These are phyloP conservation scores for Bathelium albidoporum DNA, from an alignment of 495 filamentous ascomycete genomes.

Conservation along the genomic window DNA sequence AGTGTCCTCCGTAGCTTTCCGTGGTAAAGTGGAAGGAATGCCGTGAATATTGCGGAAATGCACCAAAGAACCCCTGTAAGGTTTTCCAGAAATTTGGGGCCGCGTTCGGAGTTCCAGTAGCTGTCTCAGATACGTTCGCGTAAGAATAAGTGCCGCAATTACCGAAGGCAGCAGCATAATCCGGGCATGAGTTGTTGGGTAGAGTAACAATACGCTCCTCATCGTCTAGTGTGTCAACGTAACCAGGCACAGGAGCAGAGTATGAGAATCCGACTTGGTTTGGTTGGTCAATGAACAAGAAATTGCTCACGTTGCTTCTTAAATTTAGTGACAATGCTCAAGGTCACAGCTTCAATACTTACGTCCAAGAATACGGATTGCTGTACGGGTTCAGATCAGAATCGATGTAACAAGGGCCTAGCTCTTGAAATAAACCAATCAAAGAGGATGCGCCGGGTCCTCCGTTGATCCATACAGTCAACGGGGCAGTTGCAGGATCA, in stretches of 20 bases:
- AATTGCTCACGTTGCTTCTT: constrained; percentile 42
- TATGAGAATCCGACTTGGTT: constrained; percentile 51
- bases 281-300: constrained; percentile 54
- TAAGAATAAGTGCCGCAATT: constrained; percentile 49
- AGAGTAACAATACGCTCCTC: constrained; percentile 25
- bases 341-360: constrained; percentile 40
- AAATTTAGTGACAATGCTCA: neutral
- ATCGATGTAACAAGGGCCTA: constrained; percentile 52
- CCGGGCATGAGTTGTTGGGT: constrained; percentile 42
- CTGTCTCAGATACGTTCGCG: constrained; percentile 40
- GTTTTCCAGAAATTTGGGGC: constrained; percentile 51
- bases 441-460: constrained; percentile 50
- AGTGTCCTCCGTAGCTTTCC: constrained; percentile 57
- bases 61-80: constrained; percentile 54
- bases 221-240: constrained; percentile 20
- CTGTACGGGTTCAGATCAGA: constrained; percentile 39
- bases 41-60: constrained; percentile 49
- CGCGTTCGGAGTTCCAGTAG: constrained; percentile 43
- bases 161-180: constrained; percentile 35
- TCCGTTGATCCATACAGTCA: constrained; percentile 56
- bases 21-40: constrained; percentile 49
- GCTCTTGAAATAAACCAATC: constrained; percentile 53
- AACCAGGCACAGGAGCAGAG: constrained; percentile 43
- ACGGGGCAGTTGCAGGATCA: constrained; percentile 43
- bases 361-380: constrained; percentile 52